Evolutionary conservation across 2,329 filamentous ascomycete species (phyloP), one percentile per base, ranked within the genome.

Genomic region (Cladosporium colombiae): DNA sequence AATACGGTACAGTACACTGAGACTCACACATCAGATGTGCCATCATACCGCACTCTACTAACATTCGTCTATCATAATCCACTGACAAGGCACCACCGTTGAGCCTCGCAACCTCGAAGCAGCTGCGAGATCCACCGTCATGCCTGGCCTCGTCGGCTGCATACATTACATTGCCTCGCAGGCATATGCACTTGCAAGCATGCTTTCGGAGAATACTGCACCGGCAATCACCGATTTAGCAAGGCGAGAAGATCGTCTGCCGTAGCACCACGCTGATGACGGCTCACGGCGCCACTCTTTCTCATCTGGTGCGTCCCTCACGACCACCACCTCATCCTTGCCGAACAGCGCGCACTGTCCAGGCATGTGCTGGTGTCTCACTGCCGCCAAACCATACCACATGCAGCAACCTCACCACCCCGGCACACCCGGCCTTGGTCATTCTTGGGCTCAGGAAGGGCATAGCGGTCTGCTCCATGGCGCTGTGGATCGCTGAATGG

Each of bases 281-380:
- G 49, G 49, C 50, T 25, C 35, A 29, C 21, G 14, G 35, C 50
- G 50, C 61, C 35, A 44, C 50, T 25, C 21, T 23, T 11, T 25
- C 46, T 33, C 25, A 21, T 55, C 29, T 46, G 40, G n/a, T 46
- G 40, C 37, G 2, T n/a, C 52, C 18, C 27, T 55, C 52, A 29
- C 25, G 31, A 53, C 52, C 35, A 56, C 21, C 33, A 55, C 35
- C 23, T 27, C 23, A 63, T 63, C 50, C 33, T 40, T 63, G 31
- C 61, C 50, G 27, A 3, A 29, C 33, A 29, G 25, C 25, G 33
- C 18, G 61, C 61, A 56, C 50, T 63, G 61, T 56, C 61, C 37
- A 72, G 35, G 31, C 68, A 71, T 33, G 71, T 73, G 49, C 69
- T 69, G 71, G 70, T 5, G 69, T 72, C 62, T 73, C 71, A 63